phyloP scores from a whole-genome alignment of 208 protist species.

The Endotrypanum monterogeii region DNA sequence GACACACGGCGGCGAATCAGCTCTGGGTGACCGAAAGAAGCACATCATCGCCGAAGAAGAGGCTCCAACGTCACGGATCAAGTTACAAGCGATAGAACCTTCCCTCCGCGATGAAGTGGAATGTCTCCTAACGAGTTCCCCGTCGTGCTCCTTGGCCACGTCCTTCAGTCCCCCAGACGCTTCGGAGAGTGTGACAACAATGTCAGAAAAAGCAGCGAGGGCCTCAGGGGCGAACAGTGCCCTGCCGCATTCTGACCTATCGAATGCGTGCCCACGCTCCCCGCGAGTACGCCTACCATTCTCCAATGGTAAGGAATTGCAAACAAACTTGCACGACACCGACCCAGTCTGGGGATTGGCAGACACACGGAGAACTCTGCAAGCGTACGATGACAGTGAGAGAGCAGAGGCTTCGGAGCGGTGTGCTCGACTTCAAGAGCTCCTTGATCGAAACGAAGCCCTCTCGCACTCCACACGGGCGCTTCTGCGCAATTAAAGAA shows the following conservation, averaged over 20 bases:
- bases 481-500: constrained; percentile 29
- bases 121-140: constrained; percentile 1
- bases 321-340: background rate
- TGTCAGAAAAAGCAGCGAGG: background rate
- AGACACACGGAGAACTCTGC: constrained; percentile 3
- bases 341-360: background rate
- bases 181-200: background rate
- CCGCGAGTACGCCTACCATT: background rate
- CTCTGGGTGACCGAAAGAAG: background rate
- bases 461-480: constrained; percentile 40
- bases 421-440: constrained; percentile 23
- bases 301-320: background rate
- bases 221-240: background rate
- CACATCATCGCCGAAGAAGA: background rate
- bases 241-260: background rate
- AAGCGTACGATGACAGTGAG: constrained; percentile 22
- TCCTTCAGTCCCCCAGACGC: background rate
- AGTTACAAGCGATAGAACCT: background rate
- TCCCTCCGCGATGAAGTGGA: background rate
- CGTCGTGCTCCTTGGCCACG: constrained; percentile 6
- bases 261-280: background rate
- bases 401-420: constrained; percentile 16
- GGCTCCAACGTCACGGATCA: background rate
- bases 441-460: constrained; percentile 43
- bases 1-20: background rate